phyloP scores from a whole-genome alignment of 176 grass and related monocot genomes.

The Carex cristatella region DNA sequence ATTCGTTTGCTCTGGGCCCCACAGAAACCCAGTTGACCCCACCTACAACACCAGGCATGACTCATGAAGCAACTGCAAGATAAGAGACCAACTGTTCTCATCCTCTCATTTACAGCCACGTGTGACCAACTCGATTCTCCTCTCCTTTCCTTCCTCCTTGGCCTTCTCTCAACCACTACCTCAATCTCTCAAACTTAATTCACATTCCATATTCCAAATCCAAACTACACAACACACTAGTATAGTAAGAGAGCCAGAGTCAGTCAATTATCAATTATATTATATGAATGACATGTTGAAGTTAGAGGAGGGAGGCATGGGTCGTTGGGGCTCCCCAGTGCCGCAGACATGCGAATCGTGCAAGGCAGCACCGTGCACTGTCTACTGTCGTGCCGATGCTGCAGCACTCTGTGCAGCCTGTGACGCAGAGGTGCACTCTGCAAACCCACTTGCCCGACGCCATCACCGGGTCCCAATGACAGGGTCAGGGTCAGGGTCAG shows the following conservation, averaged over 20 bases:
- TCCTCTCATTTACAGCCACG: constrained; percentile 30
- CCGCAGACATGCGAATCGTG: constrained; percentile 54
- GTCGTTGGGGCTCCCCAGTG: background rate
- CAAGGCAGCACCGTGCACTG: constrained; percentile 45
- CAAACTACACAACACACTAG: background rate
- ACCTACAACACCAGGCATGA: background rate
- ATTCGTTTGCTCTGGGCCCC: background rate
- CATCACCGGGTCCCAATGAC: constrained; percentile 67
- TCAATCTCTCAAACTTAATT: background rate
- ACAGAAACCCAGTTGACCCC: background rate
- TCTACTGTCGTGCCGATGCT: constrained; percentile 76
- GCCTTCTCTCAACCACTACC: constrained; percentile 9
- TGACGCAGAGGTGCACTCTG: constrained; percentile 83
- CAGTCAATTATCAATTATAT: background rate
- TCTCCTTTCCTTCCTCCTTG: background rate
- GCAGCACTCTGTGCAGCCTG: constrained; percentile 75
- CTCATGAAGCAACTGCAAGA: constrained; percentile 17
- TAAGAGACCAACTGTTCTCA: background rate
- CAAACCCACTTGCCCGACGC: constrained; percentile 75
- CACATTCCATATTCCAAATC: background rate
- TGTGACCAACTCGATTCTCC: constrained; percentile 19
- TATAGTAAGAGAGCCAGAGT: background rate
- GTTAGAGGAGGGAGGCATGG: constrained; percentile 12
- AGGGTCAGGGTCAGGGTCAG: constrained; percentile 15
- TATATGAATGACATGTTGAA: constrained; percentile 18